Base-by-base conservation (phyloP, 1,139 yeast species). In the Lodderomyces beijingensis region DNA sequence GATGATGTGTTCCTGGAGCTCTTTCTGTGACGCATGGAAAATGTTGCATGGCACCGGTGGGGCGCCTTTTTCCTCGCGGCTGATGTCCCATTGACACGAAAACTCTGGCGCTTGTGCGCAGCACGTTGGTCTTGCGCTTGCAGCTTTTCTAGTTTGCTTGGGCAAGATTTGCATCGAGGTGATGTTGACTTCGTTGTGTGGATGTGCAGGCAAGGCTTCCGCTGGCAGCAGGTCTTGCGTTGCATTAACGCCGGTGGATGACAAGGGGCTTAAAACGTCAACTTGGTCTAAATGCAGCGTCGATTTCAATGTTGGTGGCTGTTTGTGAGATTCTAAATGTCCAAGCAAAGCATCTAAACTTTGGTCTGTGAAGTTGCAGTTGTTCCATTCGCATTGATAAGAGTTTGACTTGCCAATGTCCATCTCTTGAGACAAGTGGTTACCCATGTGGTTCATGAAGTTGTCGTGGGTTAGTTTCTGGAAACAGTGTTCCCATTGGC, bases 351-450 rank as follows among this genome's bases (percentile, higher is more conserved):
- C 55, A 26, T 74, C 60, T 27, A 79, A 51, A 44, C 77, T 77
- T 14, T 58, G 49, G 26, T 82, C 68, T 27, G 65, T 59, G 48
- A 65, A 81, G 33, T 70, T 61, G 64, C 95, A 86, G 35, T 77
- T 68, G 39, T 64, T 60, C 95, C 95, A 85, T 50, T 79, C 86
- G 60, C 95, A 86, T 32, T 59, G 74, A 46, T 46, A 64, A 11
- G 31, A 24, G 11, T 31, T 35, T n/a, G 25, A 26, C 11, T 29
- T 28, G 3, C 18, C 11, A 8, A 14, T 18, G 3, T 33, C 41
- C 25, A 50, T 45, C 16, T 62, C 63, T 16, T 50, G 53, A n/a
- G 55, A 57, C 15, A 81, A 51, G 51, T 83, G 94, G 31, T 67
- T 67, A 30, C 67, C 67, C 15, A 84, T 52, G 50, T 86, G 95